Percentiles rank a stretch among this genome's conserved stretches.
phyloP scores from a whole-genome alignment of 2,329 filamentous ascomycete species.

The Calonectria multiphialidica region DNA sequence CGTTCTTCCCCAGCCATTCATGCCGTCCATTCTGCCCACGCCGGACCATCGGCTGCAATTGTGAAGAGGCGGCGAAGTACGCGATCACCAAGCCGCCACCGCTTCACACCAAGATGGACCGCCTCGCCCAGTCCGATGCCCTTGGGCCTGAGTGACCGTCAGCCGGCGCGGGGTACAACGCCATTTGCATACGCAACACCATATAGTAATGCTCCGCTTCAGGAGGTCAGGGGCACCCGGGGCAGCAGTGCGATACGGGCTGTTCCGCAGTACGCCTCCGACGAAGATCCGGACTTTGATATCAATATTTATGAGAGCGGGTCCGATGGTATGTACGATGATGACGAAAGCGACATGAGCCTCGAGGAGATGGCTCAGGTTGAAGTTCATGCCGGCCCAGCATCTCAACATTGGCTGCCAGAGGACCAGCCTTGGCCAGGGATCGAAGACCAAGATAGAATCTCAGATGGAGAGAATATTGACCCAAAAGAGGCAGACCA shows the following conservation, averaged over 20 bases:
- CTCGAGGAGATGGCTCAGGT: conserved; percentile 45
- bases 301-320: conserved; percentile 52
- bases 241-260: conserved; percentile 45
- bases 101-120: conserved; percentile 69
- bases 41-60: conserved; percentile 45
- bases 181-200: conserved; percentile 83
- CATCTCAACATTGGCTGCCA: conserved; percentile 51
- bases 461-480: conserved; percentile 64
- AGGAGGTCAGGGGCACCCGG: conserved; percentile 52
- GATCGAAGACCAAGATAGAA: conserved; percentile 62
- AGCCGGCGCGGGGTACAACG: conserved; percentile 57
- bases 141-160: conserved; percentile 48
- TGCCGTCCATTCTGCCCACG: conserved; percentile 9
- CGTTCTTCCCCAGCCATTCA: conserved; percentile 44
- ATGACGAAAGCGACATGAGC: conserved; percentile 40
- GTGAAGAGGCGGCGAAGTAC: conserved; percentile 67
- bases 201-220: conserved; percentile 70
- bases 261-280: conserved; percentile 46
- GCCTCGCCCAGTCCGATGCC: conserved; percentile 59
- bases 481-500: conserved; percentile 53
- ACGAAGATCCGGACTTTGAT: conserved; percentile 53
- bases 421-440: conserved; percentile 70
- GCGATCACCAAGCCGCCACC: conserved; percentile 67
- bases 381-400: conserved; percentile 31
- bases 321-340: conserved; percentile 50